phyloP scores from a whole-genome alignment of 2,329 filamentous ascomycete genomes.

The Neonectria neomacrospora region DNA sequence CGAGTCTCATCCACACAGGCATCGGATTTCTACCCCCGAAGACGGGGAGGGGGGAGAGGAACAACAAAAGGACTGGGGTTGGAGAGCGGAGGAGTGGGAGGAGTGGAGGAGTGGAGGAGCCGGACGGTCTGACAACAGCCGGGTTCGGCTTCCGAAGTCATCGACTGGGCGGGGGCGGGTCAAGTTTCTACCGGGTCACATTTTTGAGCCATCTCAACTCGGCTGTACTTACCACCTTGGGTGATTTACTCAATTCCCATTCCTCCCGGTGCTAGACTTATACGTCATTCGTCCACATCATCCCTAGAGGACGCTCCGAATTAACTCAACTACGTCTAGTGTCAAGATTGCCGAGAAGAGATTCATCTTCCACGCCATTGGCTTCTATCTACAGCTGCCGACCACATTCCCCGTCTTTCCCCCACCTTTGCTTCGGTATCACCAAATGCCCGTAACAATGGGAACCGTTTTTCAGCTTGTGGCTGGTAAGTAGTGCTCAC shows the following conservation, averaged over 20 bases:
- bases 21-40: background rate
- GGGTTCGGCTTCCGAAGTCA: conserved; percentile 18
- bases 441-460: too few relatives aligned
- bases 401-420: too few relatives aligned
- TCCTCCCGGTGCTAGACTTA: background rate
- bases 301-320: background rate
- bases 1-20: background rate
- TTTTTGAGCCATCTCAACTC: background rate
- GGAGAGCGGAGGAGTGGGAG: background rate
- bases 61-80: background rate
- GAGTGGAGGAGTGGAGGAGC: background rate
- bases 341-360: background rate
- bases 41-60: background rate
- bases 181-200: background rate
- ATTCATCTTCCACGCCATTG: background rate
- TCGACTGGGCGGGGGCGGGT: conserved; percentile 8
- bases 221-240: too few relatives aligned
- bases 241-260: background rate
- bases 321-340: background rate
- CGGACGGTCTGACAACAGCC: conserved; percentile 14
- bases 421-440: too few relatives aligned
- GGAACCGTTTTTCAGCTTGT: too few relatives aligned
- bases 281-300: background rate
- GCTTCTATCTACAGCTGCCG: background rate
- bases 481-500: too few relatives aligned